Percentiles rank a stretch among this genome's conserved stretches.
Evolutionary conservation across 2,329 filamentous ascomycete species (phyloP).

Genomic region (Chrysosporium queenslandicum): DNA sequence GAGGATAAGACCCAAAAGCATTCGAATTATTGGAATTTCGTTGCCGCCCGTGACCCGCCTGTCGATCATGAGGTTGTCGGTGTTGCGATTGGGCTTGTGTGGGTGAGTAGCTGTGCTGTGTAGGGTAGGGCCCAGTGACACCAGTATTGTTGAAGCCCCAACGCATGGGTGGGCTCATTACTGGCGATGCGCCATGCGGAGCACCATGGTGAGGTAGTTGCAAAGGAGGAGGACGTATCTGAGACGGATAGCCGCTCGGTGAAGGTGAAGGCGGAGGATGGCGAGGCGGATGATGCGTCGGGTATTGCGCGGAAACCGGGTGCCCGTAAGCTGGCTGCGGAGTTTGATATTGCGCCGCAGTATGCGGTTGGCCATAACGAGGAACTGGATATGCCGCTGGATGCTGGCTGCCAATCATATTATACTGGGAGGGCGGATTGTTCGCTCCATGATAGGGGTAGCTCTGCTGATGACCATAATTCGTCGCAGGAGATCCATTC

Average conservation of each 20-base stretch:
- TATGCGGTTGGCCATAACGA: conserved; percentile 6
- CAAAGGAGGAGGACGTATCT: conserved; percentile 18
- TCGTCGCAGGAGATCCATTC: conserved; percentile 14
- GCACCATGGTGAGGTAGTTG: conserved; percentile 18
- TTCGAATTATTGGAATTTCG: conserved; percentile 19
- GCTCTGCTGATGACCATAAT: conserved; percentile 14
- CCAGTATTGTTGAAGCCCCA: conserved; percentile 43
- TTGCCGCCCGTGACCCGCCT: conserved; percentile 15
- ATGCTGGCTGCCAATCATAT: conserved; percentile 16
- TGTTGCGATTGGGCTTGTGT: conserved; percentile 26
- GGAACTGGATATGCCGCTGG: conserved; percentile 2
- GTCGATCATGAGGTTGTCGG: conserved; percentile 5
- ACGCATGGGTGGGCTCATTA: conserved; percentile 47
- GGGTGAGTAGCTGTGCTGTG: conserved; percentile 39
- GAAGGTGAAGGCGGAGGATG: conserved; percentile 18
- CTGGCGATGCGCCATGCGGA: conserved; percentile 26
- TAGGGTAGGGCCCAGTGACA: conserved; percentile 26
- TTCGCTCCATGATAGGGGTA: conserved; percentile 15
- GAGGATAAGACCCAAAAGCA: conserved; percentile 16
- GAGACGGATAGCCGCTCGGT: conserved; percentile 19
- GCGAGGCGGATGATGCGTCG: conserved; percentile 19
- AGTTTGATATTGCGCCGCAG: background rate
- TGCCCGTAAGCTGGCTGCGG: conserved; percentile 5
- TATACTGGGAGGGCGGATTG: conserved; percentile 12
- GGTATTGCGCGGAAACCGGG: conserved; percentile 13